Base-by-base conservation (phyloP, 805 yeast species). In the Wickerhamomyces ciferrii region DNA sequence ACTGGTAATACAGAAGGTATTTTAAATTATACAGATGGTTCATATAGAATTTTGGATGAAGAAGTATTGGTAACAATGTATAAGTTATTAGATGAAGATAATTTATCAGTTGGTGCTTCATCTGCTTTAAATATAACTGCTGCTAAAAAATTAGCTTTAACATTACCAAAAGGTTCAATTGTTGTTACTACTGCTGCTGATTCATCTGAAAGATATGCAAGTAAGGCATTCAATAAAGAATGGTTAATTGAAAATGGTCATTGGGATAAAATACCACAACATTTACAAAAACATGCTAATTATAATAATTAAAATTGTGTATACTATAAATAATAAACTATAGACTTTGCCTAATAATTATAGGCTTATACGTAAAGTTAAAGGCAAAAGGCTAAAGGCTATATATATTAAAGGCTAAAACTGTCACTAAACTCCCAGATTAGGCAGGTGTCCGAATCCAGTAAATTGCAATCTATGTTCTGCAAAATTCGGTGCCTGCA, bases 111-210 rank as follows among this genome's bases (percentile, higher is more conserved):
- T 18, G 62, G 62, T 13, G 60, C 56, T 5, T 50, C 55, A 48
- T 53, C 55, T 5, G 60, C 54, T 2, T 18, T 58, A 19, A 58
- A 58, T 41, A 47, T 58, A 15, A 44, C 47, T 17, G 58, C 60
- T 14, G 62, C 62, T 17, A 37, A 34, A 9, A 49, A 45, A 34
- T 31, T 58, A 39, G 60, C 60, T 1, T 27, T 44, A 23, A 38
- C 53, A 11, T 42, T 58, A 14, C 62, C 62, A n/a, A 48, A 51
- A 39, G 62, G 58, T 2, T 56, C 62, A 1, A 52, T 47, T 11
- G 55, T 58, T 5, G 60, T 58, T 8, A 58, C 62, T 0, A 51
- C 57, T 1, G 56, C 52, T 20, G 60, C 60, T 7, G 62, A 58
- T 38, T 27, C 42, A 5, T 45, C 55, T 15, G 52, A 50, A n/a